phyloP scores from a whole-genome alignment of 495 filamentous ascomycete species.

The Xylaria sp. region DNA sequence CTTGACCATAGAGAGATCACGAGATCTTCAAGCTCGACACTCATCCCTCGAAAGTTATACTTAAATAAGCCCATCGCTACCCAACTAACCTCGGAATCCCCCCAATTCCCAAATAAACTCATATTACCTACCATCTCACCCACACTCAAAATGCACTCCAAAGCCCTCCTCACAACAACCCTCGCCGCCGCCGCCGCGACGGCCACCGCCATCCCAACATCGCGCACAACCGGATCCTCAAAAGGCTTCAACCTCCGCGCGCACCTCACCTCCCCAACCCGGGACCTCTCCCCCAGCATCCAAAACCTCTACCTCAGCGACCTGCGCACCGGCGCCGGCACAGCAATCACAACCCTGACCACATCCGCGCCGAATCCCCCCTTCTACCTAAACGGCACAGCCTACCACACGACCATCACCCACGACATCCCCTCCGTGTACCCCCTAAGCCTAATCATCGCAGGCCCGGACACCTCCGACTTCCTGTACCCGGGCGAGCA shows the following conservation, averaged over 20 bases:
- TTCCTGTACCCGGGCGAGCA: constrained; percentile 11
- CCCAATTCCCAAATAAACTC: no score
- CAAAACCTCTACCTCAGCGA: neutral
- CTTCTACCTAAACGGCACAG: constrained; percentile 15
- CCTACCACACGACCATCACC: constrained; percentile 8
- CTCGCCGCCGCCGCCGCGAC: neutral
- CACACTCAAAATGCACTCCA: neutral
- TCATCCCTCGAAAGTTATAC: neutral
- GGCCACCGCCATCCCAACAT: neutral
- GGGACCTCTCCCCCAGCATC: neutral
- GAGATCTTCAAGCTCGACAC: neutral
- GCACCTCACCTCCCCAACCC: neutral
- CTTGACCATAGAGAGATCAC: no score
- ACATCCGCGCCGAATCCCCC: neutral
- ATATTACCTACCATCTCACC: neutral
- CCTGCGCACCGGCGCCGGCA: neutral
- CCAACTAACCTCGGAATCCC: neutral
- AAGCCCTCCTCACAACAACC: neutral
- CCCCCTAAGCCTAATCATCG: constrained; percentile 4
- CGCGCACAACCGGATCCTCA: neutral
- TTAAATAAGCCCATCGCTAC: neutral
- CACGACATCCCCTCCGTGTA: constrained; percentile 10
- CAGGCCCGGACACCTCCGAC: neutral
- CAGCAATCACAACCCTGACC: neutral
- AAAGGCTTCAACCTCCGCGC: constrained; percentile 12